Conservation (phyloP, 1,139 yeast genomes). For the Hyphopichia fennica region DNA sequence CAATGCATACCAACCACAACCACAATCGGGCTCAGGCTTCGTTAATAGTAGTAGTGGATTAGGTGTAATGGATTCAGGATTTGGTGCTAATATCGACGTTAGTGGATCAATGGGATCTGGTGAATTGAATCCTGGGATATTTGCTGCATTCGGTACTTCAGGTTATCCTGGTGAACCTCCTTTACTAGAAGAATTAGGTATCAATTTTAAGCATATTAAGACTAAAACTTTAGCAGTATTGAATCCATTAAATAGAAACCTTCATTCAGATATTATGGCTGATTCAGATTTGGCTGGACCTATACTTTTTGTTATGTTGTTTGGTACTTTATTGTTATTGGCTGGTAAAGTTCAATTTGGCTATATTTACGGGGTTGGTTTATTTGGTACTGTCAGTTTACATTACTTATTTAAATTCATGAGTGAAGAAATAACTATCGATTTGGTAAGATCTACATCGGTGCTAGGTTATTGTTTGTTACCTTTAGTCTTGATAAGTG, state of each 20-base stretch:
- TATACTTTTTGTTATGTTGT: constrained; percentile 78
- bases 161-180: constrained; percentile 97
- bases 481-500: constrained; percentile 82
- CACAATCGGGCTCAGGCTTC: constrained; percentile 12
- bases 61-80: constrained; percentile 44
- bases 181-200: constrained; percentile 86
- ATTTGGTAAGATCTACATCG: constrained; percentile 77
- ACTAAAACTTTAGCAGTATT: constrained; percentile 85
- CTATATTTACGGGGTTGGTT: constrained; percentile 93
- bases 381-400: constrained; percentile 83
- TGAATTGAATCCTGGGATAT: constrained; percentile 69
- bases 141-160: constrained; percentile 90
- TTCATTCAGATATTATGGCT: constrained; percentile 74
- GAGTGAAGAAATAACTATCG: constrained; percentile 64
- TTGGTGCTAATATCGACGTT: constrained; percentile 41
- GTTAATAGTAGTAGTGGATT: constrained; percentile 14
- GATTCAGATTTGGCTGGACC: constrained; percentile 98
- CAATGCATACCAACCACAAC: constrained; percentile 26
- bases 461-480: constrained; percentile 92
- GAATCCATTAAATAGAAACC: constrained; percentile 64
- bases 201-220: constrained; percentile 85
- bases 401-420: constrained; percentile 84
- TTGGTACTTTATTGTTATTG: constrained; percentile 79
- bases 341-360: constrained; percentile 97
- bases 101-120: constrained; percentile 50